Evolutionary conservation across 768 basidiomycete genomes (phyloP), one percentile per base, ranked within the genome.

Genomic region (Lactifluus echinatus): DNA sequence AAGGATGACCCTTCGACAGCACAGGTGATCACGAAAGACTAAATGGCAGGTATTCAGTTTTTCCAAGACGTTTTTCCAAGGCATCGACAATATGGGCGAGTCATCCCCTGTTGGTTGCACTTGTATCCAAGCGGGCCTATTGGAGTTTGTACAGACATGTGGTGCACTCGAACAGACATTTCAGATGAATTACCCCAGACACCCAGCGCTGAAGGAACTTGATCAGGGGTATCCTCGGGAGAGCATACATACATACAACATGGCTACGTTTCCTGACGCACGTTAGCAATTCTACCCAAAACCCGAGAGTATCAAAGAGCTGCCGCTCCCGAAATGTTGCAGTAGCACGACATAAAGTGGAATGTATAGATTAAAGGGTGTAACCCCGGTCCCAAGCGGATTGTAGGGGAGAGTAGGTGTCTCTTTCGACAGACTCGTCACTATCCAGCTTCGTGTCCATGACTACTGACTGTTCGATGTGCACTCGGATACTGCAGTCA

Each of bases 401-500:
- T 24, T 31, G 21, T 15, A 37, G 19, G 23, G 51, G 10, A 19
- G 1, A 2, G 15, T 34, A 40, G 19, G 19, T 12, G 6, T 24
- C 37, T 29, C 26, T 10, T 3, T 28, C 34, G 10, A 12, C 11
- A 12, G 34, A 15, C 2, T 34, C 46, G 14, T 4, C 46, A 17
- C 28, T 31, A 10, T 15, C 4, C n/a, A 4, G n/a, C 39, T 6
- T 42, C 14, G 3, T 12, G 14, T 59, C 57, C n/a, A 40, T 29
- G 4, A 59, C 19, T 17, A 54, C 28, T 14, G 57, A 36, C n/a
- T 26, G 42, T 26, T 61, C 60, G 21, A 59, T 34, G 33, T 44
- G 57, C 23, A 61, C 57, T 31, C 54, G 55, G 49, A 70, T 50
- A n/a, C 61, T 57, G 14, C 59, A 51, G 19, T 60, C 53, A 34